phyloP scores from a whole-genome alignment of 2,329 filamentous ascomycete genomes.

The Colletotrichum simmondsii region DNA sequence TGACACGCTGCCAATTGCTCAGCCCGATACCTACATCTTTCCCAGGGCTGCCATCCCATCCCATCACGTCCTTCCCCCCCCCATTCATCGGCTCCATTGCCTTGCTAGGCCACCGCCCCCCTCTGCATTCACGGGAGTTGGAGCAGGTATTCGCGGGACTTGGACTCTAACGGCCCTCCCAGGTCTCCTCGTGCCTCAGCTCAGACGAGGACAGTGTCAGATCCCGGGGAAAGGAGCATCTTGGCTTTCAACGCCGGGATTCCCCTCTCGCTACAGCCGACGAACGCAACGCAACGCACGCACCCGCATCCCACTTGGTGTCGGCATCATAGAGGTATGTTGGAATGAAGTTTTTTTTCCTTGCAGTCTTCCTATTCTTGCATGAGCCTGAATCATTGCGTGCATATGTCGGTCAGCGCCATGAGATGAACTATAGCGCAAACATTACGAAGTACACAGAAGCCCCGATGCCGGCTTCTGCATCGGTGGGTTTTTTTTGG shows the following conservation, averaged over 20 bases:
- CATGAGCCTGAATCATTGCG: neutral
- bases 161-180: slow-evolving; percentile 13
- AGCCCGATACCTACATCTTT: neutral
- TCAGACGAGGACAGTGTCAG: slow-evolving; percentile 29
- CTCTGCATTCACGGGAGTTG: neutral
- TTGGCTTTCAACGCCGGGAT: slow-evolving; percentile 20
- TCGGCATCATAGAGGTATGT: slow-evolving; percentile 14
- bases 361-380: neutral
- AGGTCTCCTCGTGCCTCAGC: slow-evolving; percentile 12
- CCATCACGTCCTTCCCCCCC: neutral
- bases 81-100: slow-evolving; percentile 18
- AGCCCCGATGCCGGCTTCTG: neutral
- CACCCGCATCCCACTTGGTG: neutral
- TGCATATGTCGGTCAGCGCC: slow-evolving; percentile 13
- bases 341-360: slow-evolving; percentile 14
- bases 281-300: neutral
- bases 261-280: slow-evolving; percentile 1
- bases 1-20: slow-evolving; percentile 14
- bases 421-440: slow-evolving; percentile 24
- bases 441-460: neutral
- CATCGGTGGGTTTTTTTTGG: neutral
- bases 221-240: neutral
- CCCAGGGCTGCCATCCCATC: slow-evolving; percentile 21
- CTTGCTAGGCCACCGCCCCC: neutral
- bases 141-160: neutral